Evolutionary conservation across 1,139 yeast species (phyloP), one percentile per base, ranked within the genome.

Genomic region (Candida sanyaensis): DNA sequence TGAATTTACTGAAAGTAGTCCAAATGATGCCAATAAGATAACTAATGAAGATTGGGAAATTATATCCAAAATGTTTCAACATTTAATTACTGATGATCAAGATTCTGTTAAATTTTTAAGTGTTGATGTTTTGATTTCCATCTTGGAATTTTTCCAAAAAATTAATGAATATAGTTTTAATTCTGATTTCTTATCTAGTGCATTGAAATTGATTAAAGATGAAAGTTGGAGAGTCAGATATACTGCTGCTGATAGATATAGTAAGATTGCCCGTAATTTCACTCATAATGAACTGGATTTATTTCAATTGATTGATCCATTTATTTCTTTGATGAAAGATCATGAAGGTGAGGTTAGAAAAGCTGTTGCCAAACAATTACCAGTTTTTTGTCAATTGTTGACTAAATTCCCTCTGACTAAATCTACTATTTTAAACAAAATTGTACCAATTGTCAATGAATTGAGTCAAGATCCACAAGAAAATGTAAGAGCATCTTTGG

Each of bases 201-300:
- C 68, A 52, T 77, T 86, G 53, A 82, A 83, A 55, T 78, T 95
- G 56, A 85, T 89, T 53, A 80, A 78, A 55, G 99, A 95, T 70
- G 92, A 90, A 68, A 88, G 96, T 61, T 95, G 99, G 99, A 86
- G 99, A 67, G 98, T 95, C 48, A 83, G 99, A 61, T 95, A 93
- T 70, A 91, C 96, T 82, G 96, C 96, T 27, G 97, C 98, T 27
- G 97, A 92, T 65, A 80, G 91, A 61, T 92, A 90, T 63, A 88
- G 85, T 58, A 76, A 78, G 55, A 80, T 95, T 52, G 90, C 96
- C 4, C 63, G 71, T 27, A 84, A 84, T 56, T 86, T 92, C 62
- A 77, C 78, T 57, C 68, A 73, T 48, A 75, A 75, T 43, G 81
- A 77, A 50, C 70, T 75, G 43, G 83, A 83, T 48, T 66, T 75